Evolutionary conservation across 1,284 basidiomycete species (phyloP).

Genomic region (Rhodotorula sp.): DNA sequence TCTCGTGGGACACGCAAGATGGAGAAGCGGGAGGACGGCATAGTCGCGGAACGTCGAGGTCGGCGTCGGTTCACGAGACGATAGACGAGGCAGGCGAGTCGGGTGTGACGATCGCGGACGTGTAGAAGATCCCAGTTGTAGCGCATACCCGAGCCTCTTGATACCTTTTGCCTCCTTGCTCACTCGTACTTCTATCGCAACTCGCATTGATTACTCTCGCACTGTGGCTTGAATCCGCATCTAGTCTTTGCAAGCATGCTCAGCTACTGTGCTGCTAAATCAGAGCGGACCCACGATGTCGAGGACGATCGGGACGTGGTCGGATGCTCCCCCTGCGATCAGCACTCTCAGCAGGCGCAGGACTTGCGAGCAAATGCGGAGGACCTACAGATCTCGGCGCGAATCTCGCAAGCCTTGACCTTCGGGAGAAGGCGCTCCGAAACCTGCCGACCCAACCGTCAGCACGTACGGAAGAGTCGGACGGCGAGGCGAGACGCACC

Average conservation of each 20-base stretch:
- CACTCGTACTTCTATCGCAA: too few species aligned
- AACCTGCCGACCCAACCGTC: constrained; percentile 13
- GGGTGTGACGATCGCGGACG: constrained; percentile 2
- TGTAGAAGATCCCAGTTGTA: too few species aligned
- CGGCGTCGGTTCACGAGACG: not conserved
- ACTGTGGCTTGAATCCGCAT: too few species aligned
- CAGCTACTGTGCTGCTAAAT: not conserved
- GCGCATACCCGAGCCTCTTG: too few species aligned
- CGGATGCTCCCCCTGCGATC: constrained; percentile 38
- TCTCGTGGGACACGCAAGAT: not conserved
- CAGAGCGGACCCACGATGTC: constrained; percentile 42
- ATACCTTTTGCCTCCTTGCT: too few species aligned
- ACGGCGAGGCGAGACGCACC: constrained; percentile 54
- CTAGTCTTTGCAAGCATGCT: too few species aligned
- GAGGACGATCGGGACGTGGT: constrained; percentile 42
- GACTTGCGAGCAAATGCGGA: not conserved
- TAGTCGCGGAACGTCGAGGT: not conserved
- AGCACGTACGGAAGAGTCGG: not conserved
- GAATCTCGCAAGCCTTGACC: constrained; percentile 42
- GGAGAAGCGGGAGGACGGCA: not conserved
- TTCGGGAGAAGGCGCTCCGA: constrained; percentile 37
- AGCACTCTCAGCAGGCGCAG: not conserved
- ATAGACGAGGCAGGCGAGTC: constrained; percentile 25
- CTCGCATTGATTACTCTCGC: too few species aligned
- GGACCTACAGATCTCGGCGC: constrained; percentile 36